Evolutionary conservation across 2,329 filamentous ascomycete species (phyloP).

Genomic region (Venturia nashicola): DNA sequence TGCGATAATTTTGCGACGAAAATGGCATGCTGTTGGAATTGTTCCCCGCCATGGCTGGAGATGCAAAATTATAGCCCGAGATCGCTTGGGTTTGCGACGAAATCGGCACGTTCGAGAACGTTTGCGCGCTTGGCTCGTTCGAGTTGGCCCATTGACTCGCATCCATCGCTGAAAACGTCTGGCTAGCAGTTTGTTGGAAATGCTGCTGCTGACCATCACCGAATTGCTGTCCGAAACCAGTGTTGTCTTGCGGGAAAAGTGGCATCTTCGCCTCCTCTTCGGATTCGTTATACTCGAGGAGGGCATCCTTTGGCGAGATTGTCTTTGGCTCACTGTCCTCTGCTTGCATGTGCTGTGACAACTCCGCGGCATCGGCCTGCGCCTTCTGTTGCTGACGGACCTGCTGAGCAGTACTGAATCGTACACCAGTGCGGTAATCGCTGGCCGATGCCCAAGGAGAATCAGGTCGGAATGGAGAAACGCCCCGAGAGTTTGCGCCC

Average conservation of each 20-base stretch:
- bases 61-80: conserved; percentile 33
- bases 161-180: background rate
- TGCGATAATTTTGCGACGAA: conserved; percentile 22
- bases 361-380: conserved; percentile 42
- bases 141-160: conserved; percentile 4
- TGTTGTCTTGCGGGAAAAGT: conserved; percentile 48
- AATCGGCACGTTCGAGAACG: conserved; percentile 16
- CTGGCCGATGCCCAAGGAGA: conserved; percentile 23
- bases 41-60: conserved; percentile 24
- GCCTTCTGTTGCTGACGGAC: conserved; percentile 50
- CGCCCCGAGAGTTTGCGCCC: conserved; percentile 44
- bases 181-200: background rate
- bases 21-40: conserved; percentile 22
- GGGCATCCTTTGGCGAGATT: conserved; percentile 86
- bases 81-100: conserved; percentile 13
- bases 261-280: conserved; percentile 60
- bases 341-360: conserved; percentile 21
- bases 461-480: conserved; percentile 70
- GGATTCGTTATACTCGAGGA: conserved; percentile 70
- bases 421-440: background rate
- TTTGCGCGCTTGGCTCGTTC: background rate
- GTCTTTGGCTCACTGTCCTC: conserved; percentile 49
- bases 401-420: conserved; percentile 44
- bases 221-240: conserved; percentile 8
- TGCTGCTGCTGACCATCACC: conserved; percentile 3